Evolutionary conservation across 768 basidiomycete genomes (phyloP), one percentile per base, ranked within the genome.

Genomic region (Leccinum rimulosum): DNA sequence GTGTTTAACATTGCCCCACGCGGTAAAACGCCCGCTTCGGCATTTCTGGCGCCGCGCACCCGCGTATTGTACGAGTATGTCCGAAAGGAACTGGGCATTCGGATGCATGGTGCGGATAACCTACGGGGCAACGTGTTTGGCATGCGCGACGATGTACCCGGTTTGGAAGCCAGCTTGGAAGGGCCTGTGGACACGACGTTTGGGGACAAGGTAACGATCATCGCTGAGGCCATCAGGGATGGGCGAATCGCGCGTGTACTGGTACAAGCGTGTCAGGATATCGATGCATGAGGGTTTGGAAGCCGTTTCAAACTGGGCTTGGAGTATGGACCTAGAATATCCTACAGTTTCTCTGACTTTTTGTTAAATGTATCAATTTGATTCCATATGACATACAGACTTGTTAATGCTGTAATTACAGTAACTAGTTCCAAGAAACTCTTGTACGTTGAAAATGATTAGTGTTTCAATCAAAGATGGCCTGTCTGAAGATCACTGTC

Each of bases 21-120:
- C 4, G 89, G 88, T 3, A 67, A 75, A 9, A 80, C 88, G 6
- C 91, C 92, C 1, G 91, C 93, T 2, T 83, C 85, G 61, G 66
- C 67, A 10, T 84, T 79, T 72, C 79, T 95, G 43, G 69, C 73
- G 1, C 64, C 73, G 0, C 66, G 73, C 17, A 91, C 91, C 4
- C 80, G 84, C 11, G 76, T 83, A 6, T 71, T 94, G 25, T 95
- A 95, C 72, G 85, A 89, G 69, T 95, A 85, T 61, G 82, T 95
- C 6, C 80, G 93, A 35, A 59, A 82, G 22, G 81, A 79, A 8
- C 75, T 94, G 30, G 89, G 89, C n/a, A 83, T 93, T 60, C 77
- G 77, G 63, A 93, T 92, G 89, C 85, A 92, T 62, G 91, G 91
- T 15, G 77, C 80, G 8, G 89, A 91, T 64, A 94, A 94, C 67